phyloP scores from a whole-genome alignment of 2,329 filamentous ascomycete species.

The Aspergillus pseudoglaucus region DNA sequence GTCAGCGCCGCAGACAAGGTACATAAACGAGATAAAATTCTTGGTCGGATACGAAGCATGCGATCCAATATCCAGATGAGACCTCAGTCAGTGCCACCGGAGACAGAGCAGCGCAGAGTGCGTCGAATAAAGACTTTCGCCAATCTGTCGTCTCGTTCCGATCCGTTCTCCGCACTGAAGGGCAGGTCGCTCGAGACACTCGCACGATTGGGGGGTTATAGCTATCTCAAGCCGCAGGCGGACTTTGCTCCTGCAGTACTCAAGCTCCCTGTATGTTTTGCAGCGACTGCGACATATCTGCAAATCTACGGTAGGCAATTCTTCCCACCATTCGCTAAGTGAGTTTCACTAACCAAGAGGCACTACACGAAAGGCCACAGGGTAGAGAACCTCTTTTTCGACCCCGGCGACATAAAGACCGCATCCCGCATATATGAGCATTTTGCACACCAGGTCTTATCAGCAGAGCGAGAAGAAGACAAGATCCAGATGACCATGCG shows the following conservation, averaged over 20 bases:
- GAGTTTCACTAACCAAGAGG: conserved; percentile 1
- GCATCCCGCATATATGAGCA: conserved; percentile 34
- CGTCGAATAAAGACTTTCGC: conserved; percentile 37
- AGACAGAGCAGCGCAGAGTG: conserved; percentile 14
- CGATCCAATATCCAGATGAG: conserved; percentile 27
- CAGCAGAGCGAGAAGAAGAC: conserved; percentile 27
- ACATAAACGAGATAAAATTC: conserved; percentile 12
- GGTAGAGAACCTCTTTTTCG: conserved; percentile 28
- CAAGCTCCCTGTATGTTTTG: conserved; percentile 38
- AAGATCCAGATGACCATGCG: conserved; percentile 31
- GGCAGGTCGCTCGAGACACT: conserved; percentile 36
- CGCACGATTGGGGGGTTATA: conserved; percentile 38
- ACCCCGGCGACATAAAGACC: conserved; percentile 28
- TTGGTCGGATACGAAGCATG: conserved; percentile 29
- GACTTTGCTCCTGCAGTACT: conserved; percentile 34
- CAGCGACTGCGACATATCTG: conserved; percentile 34
- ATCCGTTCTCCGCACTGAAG: conserved; percentile 27
- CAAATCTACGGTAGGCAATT: conserved; percentile 27
- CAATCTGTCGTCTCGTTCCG: conserved; percentile 20
- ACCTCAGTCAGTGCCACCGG: conserved; percentile 8
- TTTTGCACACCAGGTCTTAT: conserved; percentile 34
- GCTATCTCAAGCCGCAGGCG: conserved; percentile 29
- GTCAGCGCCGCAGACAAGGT: conserved; percentile 2
- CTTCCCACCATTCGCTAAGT: not conserved
- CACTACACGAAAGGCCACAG: conserved; percentile 19